These are phyloP conservation scores for Actinidia chinensis DNA, from an alignment of 179 eudicot species.

Conservation along the genomic window DNA sequence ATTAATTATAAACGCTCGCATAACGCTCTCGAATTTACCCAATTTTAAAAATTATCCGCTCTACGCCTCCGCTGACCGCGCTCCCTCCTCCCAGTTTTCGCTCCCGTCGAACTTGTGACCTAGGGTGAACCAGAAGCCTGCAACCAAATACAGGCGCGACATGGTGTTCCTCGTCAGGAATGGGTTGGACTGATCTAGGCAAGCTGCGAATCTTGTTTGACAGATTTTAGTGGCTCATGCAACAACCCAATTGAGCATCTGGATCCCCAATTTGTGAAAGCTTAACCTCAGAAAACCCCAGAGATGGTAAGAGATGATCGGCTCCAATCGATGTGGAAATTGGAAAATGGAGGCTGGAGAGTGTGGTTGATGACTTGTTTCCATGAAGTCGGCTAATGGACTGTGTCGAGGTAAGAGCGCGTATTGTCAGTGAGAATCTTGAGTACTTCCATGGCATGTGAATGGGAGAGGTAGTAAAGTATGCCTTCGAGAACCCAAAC, in stretches of 20 bases:
- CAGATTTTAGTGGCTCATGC: slow-evolving; percentile 72
- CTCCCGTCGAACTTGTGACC: no score
- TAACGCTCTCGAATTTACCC: no score
- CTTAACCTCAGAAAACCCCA: slow-evolving; percentile 79
- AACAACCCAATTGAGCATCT: slow-evolving; percentile 79
- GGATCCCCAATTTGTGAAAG: slow-evolving; percentile 92
- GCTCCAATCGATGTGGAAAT: slow-evolving; percentile 93
- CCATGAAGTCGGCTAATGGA: slow-evolving; percentile 89
- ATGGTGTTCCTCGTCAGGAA: slow-evolving; percentile 92
- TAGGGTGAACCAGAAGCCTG: slow-evolving; percentile 60
- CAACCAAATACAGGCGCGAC: slow-evolving; percentile 87
- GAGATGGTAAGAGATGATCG: slow-evolving; percentile 73
- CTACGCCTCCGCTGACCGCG: no score
- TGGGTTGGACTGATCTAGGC: slow-evolving; percentile 74
- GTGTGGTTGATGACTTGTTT: slow-evolving; percentile 73
- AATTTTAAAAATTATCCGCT: no score
- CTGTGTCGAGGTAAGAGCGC: slow-evolving; percentile 59
- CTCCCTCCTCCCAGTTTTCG: no score
- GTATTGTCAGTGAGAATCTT: slow-evolving; percentile 63
- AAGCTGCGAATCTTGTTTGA: slow-evolving; percentile 69
- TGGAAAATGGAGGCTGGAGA: slow-evolving; percentile 58
- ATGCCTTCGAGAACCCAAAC: slow-evolving; percentile 91
- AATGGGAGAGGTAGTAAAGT: slow-evolving; percentile 65
- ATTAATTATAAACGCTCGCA: no score
- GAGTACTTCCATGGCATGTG: slow-evolving; percentile 66